These are phyloP conservation scores for Fusarium sp. DNA, from an alignment of 2,329 filamentous ascomycete species.

Conservation along the genomic window DNA sequence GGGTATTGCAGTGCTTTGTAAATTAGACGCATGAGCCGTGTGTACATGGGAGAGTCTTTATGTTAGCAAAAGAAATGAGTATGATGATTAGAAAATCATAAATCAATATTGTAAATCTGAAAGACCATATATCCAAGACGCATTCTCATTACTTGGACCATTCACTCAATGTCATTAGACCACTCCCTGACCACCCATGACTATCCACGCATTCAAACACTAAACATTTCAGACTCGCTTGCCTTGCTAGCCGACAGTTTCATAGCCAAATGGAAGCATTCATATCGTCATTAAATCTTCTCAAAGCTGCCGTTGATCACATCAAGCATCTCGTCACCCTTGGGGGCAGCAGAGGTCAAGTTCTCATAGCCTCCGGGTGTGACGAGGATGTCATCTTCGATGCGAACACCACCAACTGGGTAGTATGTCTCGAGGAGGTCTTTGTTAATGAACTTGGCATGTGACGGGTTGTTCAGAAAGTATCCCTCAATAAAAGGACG, in stretches of 20 bases:
- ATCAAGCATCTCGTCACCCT: slow-evolving; percentile 74
- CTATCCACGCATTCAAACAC: background rate
- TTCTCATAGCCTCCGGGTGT: slow-evolving; percentile 84
- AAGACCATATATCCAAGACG: background rate
- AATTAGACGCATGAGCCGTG: slow-evolving; percentile 28
- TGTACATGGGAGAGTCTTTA: slow-evolving; percentile 29
- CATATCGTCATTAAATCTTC: slow-evolving; percentile 27
- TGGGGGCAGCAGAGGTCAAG: slow-evolving; percentile 77
- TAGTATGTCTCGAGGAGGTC: slow-evolving; percentile 75
- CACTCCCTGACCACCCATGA: background rate
- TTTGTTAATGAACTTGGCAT: slow-evolving; percentile 71
- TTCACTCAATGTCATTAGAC: background rate
- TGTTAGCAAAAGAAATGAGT: slow-evolving; percentile 33
- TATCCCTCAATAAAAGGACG: slow-evolving; percentile 76
- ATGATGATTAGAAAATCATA: slow-evolving; percentile 29
- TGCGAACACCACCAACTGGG: slow-evolving; percentile 85
- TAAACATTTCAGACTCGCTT: background rate
- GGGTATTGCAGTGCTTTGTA: slow-evolving; percentile 28
- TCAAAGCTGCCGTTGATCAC: slow-evolving; percentile 60
- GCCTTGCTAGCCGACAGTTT: background rate
- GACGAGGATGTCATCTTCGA: slow-evolving; percentile 90
- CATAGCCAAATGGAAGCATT: background rate
- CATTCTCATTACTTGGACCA: slow-evolving; percentile 3
- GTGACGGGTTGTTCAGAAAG: slow-evolving; percentile 66
- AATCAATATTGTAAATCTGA: background rate